phyloP scores from a whole-genome alignment of 2,329 filamentous ascomycete genomes.

The Biscogniauxia marginata region DNA sequence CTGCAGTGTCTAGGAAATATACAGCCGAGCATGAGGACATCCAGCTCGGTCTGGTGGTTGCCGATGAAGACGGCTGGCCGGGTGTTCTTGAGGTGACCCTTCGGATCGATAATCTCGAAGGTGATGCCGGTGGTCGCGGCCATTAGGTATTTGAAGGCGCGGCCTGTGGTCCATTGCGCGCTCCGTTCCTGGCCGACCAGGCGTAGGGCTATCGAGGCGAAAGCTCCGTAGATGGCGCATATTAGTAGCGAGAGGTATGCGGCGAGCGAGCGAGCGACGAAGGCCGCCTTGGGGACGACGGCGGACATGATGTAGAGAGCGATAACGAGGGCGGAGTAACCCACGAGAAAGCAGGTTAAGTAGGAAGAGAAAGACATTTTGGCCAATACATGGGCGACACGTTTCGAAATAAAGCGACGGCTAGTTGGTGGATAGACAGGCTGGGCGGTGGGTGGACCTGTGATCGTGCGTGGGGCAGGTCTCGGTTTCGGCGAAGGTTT shows the following conservation, averaged over 20 bases:
- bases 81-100: constrained; percentile 59
- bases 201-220: constrained; percentile 70
- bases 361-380: constrained; percentile 31
- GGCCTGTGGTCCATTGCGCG: constrained; percentile 80
- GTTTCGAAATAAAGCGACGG: constrained; percentile 1
- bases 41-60: constrained; percentile 95
- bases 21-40: constrained; percentile 85
- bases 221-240: constrained; percentile 69
- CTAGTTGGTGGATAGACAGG: neutral
- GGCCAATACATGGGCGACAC: constrained; percentile 15
- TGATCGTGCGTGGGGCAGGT: neutral
- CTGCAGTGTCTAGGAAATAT: constrained; percentile 91
- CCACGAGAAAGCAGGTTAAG: constrained; percentile 45
- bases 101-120: constrained; percentile 71
- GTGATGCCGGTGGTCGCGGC: constrained; percentile 69
- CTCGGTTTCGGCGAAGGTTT: neutral
- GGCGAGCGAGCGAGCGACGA: constrained; percentile 67
- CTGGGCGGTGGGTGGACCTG: neutral
- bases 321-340: constrained; percentile 51
- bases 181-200: constrained; percentile 70
- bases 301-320: constrained; percentile 63
- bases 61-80: constrained; percentile 88
- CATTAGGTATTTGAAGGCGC: constrained; percentile 80
- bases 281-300: constrained; percentile 58
- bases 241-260: constrained; percentile 62